Evolutionary conservation across 1,284 basidiomycete genomes (phyloP).

Genomic region (Chalciporus sp.): DNA sequence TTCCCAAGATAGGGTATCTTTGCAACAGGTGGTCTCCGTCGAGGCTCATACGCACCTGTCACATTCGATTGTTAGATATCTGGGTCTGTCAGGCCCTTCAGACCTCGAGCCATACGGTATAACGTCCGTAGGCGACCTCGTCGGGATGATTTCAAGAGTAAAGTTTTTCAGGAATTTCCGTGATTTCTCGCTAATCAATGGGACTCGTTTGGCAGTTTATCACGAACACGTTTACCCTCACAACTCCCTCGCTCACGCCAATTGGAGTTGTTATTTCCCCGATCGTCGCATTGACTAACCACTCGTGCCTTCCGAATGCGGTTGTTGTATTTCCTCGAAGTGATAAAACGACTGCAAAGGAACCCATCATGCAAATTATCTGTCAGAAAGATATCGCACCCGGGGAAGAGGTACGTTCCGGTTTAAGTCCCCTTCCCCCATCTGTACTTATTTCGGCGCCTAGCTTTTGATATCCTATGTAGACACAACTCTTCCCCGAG

Average conservation of each 20-base stretch:
- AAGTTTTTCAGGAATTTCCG: constrained; percentile 18
- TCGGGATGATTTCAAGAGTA: constrained; percentile 73
- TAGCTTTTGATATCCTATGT: constrained; percentile 80
- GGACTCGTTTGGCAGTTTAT: constrained; percentile 59
- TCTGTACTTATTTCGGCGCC: not conserved
- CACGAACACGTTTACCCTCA: constrained; percentile 87
- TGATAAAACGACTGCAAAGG: constrained; percentile 39
- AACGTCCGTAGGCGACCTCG: constrained; percentile 58
- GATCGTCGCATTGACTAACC: constrained; percentile 81
- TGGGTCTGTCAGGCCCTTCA: constrained; percentile 57
- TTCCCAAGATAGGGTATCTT: constrained; percentile 52
- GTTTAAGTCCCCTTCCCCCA: constrained; percentile 1
- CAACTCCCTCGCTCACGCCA: constrained; percentile 72
- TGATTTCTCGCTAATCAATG: constrained; percentile 2
- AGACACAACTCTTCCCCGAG: constrained; percentile 73
- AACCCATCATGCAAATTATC: constrained; percentile 73
- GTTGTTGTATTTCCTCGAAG: constrained; percentile 84
- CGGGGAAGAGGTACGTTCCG: constrained; percentile 66
- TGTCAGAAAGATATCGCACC: constrained; percentile 64
- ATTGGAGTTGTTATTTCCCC: constrained; percentile 85
- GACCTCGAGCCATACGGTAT: constrained; percentile 63
- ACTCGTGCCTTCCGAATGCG: constrained; percentile 90
- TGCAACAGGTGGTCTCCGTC: constrained; percentile 42
- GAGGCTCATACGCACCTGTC: constrained; percentile 68
- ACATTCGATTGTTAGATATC: constrained; percentile 69